These are phyloP conservation scores for Lentinula edodes DNA, from an alignment of 768 basidiomycete genomes.

Conservation along the genomic window DNA sequence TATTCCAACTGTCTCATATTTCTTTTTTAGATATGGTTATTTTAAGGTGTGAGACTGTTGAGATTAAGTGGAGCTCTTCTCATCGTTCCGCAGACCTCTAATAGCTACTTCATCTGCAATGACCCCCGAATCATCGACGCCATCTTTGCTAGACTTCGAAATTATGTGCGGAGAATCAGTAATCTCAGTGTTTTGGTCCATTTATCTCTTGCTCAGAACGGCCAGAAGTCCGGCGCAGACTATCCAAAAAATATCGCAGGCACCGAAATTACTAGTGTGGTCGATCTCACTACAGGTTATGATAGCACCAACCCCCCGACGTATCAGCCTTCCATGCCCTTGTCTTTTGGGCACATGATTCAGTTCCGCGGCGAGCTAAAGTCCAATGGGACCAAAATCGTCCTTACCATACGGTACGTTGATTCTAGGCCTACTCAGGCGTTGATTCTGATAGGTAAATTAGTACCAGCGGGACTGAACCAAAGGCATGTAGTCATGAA, in stretches of 20 bases:
- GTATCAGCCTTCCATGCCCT: constrained; percentile 54
- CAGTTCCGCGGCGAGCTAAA: constrained; percentile 57
- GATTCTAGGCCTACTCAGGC: not conserved
- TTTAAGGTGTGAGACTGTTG: constrained; percentile 48
- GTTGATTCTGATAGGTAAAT: not conserved
- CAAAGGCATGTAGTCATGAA: constrained; percentile 49
- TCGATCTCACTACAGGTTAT: constrained; percentile 75
- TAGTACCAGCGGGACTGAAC: constrained; percentile 88
- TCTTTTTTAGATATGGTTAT: constrained; percentile 35
- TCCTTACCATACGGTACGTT: constrained; percentile 62
- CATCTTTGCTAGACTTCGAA: constrained; percentile 66
- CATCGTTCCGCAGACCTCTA: constrained; percentile 51
- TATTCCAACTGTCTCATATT: not conserved
- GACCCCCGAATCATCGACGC: constrained; percentile 57
- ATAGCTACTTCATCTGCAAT: constrained; percentile 78
- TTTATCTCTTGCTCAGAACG: not conserved
- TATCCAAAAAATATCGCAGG: constrained; percentile 63
- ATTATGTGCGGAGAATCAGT: constrained; percentile 32
- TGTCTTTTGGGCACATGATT: constrained; percentile 84
- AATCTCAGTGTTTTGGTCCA: too few relatives aligned
- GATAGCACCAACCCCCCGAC: constrained; percentile 71
- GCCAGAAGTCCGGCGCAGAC: constrained; percentile 15
- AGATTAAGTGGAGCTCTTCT: not conserved
- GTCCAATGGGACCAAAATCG: constrained; percentile 40
- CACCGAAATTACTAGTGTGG: constrained; percentile 52